A percentile compares a stretch with the other conserved stretches of the same genome.
These are phyloP conservation scores for Ophiosphaerella korrae DNA, from an alignment of 2,329 filamentous ascomycete genomes.

Conservation along the genomic window DNA sequence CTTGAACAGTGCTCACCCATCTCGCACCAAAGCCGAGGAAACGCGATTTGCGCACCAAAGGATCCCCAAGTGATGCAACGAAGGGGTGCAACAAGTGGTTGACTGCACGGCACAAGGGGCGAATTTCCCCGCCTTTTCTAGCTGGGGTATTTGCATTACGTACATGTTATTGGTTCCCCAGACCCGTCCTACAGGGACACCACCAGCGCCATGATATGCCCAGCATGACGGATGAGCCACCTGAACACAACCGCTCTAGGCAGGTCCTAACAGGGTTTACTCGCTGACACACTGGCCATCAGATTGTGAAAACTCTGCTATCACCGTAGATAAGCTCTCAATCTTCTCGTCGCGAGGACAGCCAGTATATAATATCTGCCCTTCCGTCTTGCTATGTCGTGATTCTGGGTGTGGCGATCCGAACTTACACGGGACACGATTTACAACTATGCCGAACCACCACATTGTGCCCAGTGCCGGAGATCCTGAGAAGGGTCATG, in stretches of 20 bases:
- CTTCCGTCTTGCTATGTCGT: background rate
- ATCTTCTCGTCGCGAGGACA: constrained; percentile 1
- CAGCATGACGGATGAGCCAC: background rate
- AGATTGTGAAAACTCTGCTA: constrained; percentile 18
- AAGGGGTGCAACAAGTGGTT: constrained; percentile 5
- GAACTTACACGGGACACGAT: too few species aligned
- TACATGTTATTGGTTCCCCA: constrained; percentile 33
- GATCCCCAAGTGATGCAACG: background rate
- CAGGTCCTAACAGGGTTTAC: constrained; percentile 4
- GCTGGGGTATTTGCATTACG: constrained; percentile 14
- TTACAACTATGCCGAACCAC: constrained; percentile 28
- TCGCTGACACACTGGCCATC: constrained; percentile 5
- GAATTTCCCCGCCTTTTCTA: constrained; percentile 18
- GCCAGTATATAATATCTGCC: constrained; percentile 12
- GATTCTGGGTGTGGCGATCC: background rate
- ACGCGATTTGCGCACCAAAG: constrained; percentile 9
- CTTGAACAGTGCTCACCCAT: constrained; percentile 13
- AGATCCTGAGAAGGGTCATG: constrained; percentile 33
- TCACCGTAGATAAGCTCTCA: background rate
- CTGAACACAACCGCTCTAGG: constrained; percentile 2
- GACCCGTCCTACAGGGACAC: constrained; percentile 6
- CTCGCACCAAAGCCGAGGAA: constrained; percentile 14
- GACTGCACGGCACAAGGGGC: constrained; percentile 4
- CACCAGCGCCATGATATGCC: background rate
- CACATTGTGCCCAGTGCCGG: constrained; percentile 18